These are phyloP conservation scores for Pulicaria dysenterica DNA, from an alignment of 129 eudicot genomes.

Conservation along the genomic window DNA sequence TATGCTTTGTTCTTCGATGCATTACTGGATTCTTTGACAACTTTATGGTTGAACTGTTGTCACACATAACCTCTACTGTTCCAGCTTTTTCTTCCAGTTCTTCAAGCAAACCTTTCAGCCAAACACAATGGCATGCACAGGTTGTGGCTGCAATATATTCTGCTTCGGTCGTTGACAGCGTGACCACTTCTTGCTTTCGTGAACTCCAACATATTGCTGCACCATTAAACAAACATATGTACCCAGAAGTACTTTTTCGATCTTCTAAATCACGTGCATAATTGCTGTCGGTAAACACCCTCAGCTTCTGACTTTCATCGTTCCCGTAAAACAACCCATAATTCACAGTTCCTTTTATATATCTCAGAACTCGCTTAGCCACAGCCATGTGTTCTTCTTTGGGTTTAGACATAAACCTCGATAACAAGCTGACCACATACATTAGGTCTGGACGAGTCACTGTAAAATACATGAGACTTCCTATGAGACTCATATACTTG, in stretches of 20 bases:
- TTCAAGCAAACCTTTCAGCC: background rate
- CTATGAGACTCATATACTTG: background rate
- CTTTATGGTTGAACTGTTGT: background rate
- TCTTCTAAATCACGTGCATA: conserved; percentile 22
- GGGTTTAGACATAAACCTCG: background rate
- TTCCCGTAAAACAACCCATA: background rate
- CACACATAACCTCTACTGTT: background rate
- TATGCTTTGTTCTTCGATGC: conserved; percentile 21
- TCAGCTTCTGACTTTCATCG: background rate
- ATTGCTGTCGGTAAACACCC: background rate
- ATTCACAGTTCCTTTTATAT: background rate
- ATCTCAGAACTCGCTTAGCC: conserved; percentile 3
- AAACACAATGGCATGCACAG: background rate
- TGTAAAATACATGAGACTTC: conserved; percentile 9
- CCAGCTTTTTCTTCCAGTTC: background rate
- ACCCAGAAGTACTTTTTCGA: conserved; percentile 3
- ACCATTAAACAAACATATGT: background rate
- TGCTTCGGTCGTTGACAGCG: background rate
- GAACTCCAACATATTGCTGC: conserved; percentile 15
- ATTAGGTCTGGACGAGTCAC: conserved; percentile 2
- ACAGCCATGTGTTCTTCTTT: background rate
- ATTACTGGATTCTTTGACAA: background rate
- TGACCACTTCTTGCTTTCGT: conserved; percentile 6
- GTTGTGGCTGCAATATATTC: background rate
- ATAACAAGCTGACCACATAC: background rate